These are phyloP conservation scores for Sphaerulina musiva DNA, from an alignment of 2,329 filamentous ascomycete genomes.

Conservation along the genomic window DNA sequence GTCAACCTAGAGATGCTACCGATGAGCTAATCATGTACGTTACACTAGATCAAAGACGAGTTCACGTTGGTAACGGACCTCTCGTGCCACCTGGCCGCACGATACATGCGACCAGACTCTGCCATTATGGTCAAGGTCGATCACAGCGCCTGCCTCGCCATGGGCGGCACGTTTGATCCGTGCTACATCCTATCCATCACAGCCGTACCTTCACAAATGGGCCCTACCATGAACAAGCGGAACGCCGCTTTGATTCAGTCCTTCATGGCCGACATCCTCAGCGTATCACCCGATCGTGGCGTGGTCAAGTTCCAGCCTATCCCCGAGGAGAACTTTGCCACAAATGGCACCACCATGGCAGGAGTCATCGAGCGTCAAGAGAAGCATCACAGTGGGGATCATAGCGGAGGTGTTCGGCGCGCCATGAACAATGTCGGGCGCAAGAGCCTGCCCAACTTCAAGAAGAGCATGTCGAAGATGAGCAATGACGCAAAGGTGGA, in stretches of 20 bases:
- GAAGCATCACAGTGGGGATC: constrained; percentile 39
- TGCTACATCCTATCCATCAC: constrained; percentile 72
- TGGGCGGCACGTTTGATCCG: constrained; percentile 68
- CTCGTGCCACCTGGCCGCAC: constrained; percentile 63
- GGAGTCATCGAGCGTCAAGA: constrained; percentile 59
- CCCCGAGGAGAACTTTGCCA: constrained; percentile 64
- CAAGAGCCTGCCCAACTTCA: constrained; percentile 27
- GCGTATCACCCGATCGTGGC: constrained; percentile 60
- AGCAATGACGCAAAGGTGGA: constrained; percentile 16
- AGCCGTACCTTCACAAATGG: constrained; percentile 61
- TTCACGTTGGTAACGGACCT: constrained; percentile 68
- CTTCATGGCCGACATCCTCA: constrained; percentile 65
- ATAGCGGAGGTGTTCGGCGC: constrained; percentile 38
- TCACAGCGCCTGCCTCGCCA: constrained; percentile 67
- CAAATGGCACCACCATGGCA: constrained; percentile 61
- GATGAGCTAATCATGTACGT: constrained; percentile 13
- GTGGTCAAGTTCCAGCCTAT: constrained; percentile 66
- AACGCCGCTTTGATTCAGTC: constrained; percentile 71
- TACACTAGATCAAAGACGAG: constrained; percentile 62
- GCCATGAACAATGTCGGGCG: constrained; percentile 28
- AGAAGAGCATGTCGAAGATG: constrained; percentile 21
- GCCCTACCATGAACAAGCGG: constrained; percentile 69
- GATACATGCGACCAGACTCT: constrained; percentile 67
- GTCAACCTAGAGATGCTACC: not conserved
- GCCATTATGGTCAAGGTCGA: constrained; percentile 70